These are phyloP conservation scores for Leucaena leucocephala DNA, from an alignment of 306 rosid genomes.

Conservation along the genomic window DNA sequence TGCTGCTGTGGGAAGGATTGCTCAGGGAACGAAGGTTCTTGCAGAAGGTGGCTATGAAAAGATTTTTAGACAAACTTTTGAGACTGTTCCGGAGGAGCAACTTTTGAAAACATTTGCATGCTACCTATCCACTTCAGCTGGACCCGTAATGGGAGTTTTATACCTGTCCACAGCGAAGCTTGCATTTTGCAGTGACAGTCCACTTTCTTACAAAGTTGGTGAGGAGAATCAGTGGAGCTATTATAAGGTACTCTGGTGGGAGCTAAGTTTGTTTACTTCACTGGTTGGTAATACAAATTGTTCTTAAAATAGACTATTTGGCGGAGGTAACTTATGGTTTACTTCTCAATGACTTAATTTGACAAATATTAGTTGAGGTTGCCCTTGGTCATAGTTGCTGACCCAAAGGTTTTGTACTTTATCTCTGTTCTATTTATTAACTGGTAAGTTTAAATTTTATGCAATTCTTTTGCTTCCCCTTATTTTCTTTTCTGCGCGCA, in stretches of 20 bases:
- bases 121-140: slow-evolving; percentile 76
- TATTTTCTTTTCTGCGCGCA: background rate
- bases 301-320: background rate
- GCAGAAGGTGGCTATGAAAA: slow-evolving; percentile 82
- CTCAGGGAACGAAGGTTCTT: slow-evolving; percentile 77
- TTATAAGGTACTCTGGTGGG: slow-evolving; percentile 55
- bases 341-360: background rate
- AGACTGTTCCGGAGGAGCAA: slow-evolving; percentile 65
- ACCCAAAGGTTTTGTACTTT: background rate
- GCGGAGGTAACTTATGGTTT: background rate
- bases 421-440: background rate
- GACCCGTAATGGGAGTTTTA: slow-evolving; percentile 72
- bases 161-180: slow-evolving; percentile 69
- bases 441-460: background rate
- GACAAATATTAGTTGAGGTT: background rate
- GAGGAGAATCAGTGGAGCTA: slow-evolving; percentile 65
- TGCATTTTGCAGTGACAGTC: slow-evolving; percentile 76
- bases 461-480: background rate
- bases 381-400: background rate
- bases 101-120: slow-evolving; percentile 70
- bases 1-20: slow-evolving; percentile 80
- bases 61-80: slow-evolving; percentile 61
- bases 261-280: background rate
- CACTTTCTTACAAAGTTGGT: slow-evolving; percentile 64
- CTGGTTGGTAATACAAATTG: background rate